Base-by-base conservation (phyloP, 1,284 basidiomycete genomes). In the Blastosporella zonata region DNA sequence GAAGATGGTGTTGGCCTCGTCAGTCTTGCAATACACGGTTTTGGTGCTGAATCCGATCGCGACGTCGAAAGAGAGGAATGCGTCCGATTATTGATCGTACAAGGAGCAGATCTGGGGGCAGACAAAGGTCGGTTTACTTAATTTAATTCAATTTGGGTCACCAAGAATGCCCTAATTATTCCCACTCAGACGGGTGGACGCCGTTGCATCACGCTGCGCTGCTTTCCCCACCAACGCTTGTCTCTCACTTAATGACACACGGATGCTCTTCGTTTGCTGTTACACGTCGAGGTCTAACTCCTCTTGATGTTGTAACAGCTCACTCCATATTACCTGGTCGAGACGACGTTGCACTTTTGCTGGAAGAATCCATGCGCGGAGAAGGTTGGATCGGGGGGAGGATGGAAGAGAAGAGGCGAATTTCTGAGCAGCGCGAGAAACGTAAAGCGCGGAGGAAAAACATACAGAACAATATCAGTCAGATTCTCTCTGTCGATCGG, bases 121-220 rank as follows among this genome's bases (percentile, higher is more conserved):
- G 92, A 94, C 65, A 72, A 82, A 59, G 77, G 87, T 87, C 59
- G 46, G 77, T 70, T 37, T 25, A 34, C 40, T 48, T n/a, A n/a
- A n/a, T n/a, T n/a, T n/a, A n/a, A n/a, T 47, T 63, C 66, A 13
- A 35, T 12, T 9, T 12, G 12, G 7, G 5, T 31, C 12, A 31
- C 3, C 13, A 29, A 43, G 42, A 44, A 40, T 4, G 39, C 20
- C 37, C 27, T 29, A 40, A 47, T 43, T 25, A 51, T 40, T 43
- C 48, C 27, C 35, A 21, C 29, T 49, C 60, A 93, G 91, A 81
- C 50, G 94, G 95, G 34, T 98, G 95, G 95, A 94, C 92, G 2
- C 85, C 95, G 1, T 73, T 99, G n/a, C 96, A 97, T 64, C 90
- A 96, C 71, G 93, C 95, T 8, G 90, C 88, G 12, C 70, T 97